These are phyloP conservation scores for Coelastrella sp. DNA, from an alignment of 139 green algal genomes.

Conservation along the genomic window DNA sequence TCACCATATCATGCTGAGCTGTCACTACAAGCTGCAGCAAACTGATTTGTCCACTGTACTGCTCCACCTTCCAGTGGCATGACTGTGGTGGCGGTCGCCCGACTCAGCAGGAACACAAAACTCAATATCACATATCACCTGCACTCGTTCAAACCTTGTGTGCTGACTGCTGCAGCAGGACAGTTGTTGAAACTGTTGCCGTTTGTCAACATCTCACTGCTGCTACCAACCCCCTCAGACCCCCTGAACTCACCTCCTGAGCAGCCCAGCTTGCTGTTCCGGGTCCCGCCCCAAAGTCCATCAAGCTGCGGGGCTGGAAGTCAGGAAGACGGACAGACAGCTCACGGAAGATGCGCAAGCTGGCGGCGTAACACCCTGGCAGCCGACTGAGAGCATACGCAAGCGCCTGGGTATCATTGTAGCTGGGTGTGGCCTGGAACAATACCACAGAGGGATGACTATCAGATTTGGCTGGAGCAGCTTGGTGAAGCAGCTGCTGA, in stretches of 20 bases:
- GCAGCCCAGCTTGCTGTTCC: conserved; percentile 83
- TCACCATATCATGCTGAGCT: no score
- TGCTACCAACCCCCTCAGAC: not conserved
- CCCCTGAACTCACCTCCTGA: conserved; percentile 45
- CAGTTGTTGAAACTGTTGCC: not conserved
- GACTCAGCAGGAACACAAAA: no score
- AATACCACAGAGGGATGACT: not conserved
- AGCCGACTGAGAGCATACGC: conserved; percentile 52
- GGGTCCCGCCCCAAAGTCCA: conserved; percentile 84
- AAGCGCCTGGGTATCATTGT: conserved; percentile 4
- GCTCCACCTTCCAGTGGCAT: no score
- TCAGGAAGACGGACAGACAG: conserved; percentile 14
- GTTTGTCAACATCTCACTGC: not conserved
- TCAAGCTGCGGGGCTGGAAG: conserved; percentile 66
- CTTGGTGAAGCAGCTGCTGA: no score
- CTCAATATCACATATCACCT: no score
- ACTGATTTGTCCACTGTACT: no score
- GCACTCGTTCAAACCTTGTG: no score
- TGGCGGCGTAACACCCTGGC: conserved; percentile 43
- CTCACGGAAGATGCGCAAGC: conserved; percentile 39
- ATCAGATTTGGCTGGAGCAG: no score
- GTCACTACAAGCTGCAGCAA: no score
- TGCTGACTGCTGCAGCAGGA: not conserved
- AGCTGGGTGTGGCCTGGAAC: not conserved
- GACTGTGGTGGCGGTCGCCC: no score